Evolutionary conservation across 768 basidiomycete species (phyloP), one percentile per base, ranked within the genome.

Genomic region (Termitomyces sp.): DNA sequence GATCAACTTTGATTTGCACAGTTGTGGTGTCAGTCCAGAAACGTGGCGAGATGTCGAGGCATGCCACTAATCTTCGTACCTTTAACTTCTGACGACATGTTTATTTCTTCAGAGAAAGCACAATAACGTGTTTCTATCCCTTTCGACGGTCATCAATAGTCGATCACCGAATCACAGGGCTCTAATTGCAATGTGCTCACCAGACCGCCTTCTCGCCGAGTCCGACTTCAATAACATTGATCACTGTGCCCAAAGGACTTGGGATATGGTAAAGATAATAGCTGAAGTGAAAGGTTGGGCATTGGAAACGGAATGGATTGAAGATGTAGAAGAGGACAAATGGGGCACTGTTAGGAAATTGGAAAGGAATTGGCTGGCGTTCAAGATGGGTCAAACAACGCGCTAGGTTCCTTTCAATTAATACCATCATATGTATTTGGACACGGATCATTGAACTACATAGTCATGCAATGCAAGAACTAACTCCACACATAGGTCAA

Each of bases 1-100:
- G 20, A 85, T 97, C 68, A 95, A 87, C 66, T 72, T 98, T 50
- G 94, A 96, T 69, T 71, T 99, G 64, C 96, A 99, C 70, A 92
- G 89, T 49, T 98, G 93, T 67, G 91, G 93, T 0, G 73, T 95
- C 63, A 93, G 89, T 61, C 77, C 85, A 7, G 83, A 95, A 67
- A 85, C 81, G 40, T 91, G 91, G 86, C 74, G 71, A 57, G 79
- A 80, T 50, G 80, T 96, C 47, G 87, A 95, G 83, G 93, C 87
- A 74, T 55, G 81, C 68, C 48, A 43, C 49, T 13, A 49, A 23
- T 23, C n/a, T 55, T 50, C 28, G 44, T 13, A 5, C 8, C 33
- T 52, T 51, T 23, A 6, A 13, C 20, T 38, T 28, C 58, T 65
- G 56, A 66, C 47, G 6, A 36, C n/a, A 2, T 43, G 7, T 36